These are phyloP conservation scores for Lepiota venenata DNA, from an alignment of 768 basidiomycete genomes.

Conservation along the genomic window DNA sequence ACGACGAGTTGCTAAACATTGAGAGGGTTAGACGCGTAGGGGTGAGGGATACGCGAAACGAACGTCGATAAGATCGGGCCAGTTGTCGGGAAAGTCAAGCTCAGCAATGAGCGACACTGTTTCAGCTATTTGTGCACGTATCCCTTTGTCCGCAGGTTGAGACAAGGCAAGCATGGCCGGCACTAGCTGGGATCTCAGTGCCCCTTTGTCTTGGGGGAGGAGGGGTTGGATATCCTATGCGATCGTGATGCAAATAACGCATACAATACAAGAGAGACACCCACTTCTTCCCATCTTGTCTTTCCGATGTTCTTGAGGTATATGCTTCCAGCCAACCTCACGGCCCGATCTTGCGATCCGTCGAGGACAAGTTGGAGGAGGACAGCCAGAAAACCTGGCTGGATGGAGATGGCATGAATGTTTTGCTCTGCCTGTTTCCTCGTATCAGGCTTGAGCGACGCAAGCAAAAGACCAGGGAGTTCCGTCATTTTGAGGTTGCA, in stretches of 20 bases:
- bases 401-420: slow-evolving; percentile 61
- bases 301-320: slow-evolving; percentile 93
- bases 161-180: slow-evolving; percentile 91
- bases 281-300: slow-evolving; percentile 84
- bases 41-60: slow-evolving; percentile 27
- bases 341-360: slow-evolving; percentile 58
- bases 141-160: slow-evolving; percentile 61
- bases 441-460: slow-evolving; percentile 64
- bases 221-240: slow-evolving; percentile 71
- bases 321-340: slow-evolving; percentile 81
- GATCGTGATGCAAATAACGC: slow-evolving; percentile 6
- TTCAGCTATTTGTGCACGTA: slow-evolving; percentile 89
- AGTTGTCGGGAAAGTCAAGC: slow-evolving; percentile 85
- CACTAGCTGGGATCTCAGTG: slow-evolving; percentile 75
- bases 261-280: slow-evolving; percentile 18
- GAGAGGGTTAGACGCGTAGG: neutral
- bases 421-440: slow-evolving; percentile 81
- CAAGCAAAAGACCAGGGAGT: slow-evolving; percentile 64
- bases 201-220: slow-evolving; percentile 63
- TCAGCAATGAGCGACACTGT: slow-evolving; percentile 89
- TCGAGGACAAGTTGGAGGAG: slow-evolving; percentile 80
- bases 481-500: slow-evolving; percentile 48
- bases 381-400: slow-evolving; percentile 76
- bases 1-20: slow-evolving; percentile 75
- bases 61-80: slow-evolving; percentile 90